Percentiles rank a stretch among this genome's conserved stretches.
Conservation (phyloP, 331 rosid genomes). For the Telfairia occidentalis region DNA sequence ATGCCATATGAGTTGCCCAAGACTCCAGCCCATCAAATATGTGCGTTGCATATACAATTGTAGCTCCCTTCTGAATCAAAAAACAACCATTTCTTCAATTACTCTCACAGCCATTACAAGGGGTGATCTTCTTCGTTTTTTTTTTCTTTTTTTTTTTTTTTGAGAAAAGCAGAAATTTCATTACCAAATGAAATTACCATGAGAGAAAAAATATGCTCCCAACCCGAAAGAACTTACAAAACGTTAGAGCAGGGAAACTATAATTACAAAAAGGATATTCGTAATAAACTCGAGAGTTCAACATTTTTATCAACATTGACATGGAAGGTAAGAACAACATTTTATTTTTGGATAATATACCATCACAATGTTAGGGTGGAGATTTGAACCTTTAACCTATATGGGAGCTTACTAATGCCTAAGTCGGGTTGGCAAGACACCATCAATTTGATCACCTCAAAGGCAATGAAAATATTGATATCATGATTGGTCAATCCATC, state of each 20-base stretch:
- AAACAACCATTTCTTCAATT: background rate
- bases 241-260: background rate
- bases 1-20: slow-evolving; percentile 88
- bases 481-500: background rate
- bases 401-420: background rate
- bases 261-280: background rate
- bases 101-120: background rate
- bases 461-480: background rate
- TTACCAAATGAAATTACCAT: background rate
- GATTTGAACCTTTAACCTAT: background rate
- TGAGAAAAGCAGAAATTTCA: background rate
- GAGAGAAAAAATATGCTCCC: background rate
- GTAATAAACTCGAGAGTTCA: background rate
- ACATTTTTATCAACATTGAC: background rate
- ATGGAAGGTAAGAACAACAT: too few relatives aligned
- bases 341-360: too few relatives aligned
- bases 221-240: background rate
- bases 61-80: slow-evolving; percentile 61
- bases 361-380: background rate
- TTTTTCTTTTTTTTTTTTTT: too few relatives aligned
- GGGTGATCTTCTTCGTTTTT: background rate
- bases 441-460: background rate
- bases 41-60: slow-evolving; percentile 87
- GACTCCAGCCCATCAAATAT: slow-evolving; percentile 90
- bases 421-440: background rate